Base-by-base conservation (phyloP, 352 stramenopile genomes). In the Pythium myriotylum region DNA sequence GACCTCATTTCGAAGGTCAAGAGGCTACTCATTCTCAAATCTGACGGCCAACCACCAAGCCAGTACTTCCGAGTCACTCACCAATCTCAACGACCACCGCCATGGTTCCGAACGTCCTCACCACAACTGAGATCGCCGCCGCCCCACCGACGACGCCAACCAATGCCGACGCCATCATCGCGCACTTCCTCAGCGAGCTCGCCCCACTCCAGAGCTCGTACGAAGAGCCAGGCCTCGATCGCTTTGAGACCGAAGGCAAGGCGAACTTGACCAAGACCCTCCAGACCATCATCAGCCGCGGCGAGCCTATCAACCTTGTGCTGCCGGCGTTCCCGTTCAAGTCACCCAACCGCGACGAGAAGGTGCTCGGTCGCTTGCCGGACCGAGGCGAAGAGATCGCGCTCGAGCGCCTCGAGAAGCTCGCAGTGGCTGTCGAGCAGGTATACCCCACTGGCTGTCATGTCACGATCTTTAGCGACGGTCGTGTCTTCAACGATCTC, bases 321-420 rank as follows among this genome's bases (percentile, higher is more conserved):
- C 41, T 62, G 13, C 55, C 55, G 49, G 55, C 42, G 23, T 62
- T 62, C 37, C 41, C 55, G n/a, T 43, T 55, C 46, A 62, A 62
- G 49, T 62, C 55, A 24, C 55, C 55, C 45, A 62, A 62, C 49
- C 17, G 22, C 5, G 32, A 24, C 26, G 49, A 43, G 1, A 62
- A 62, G 22, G 43, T 52, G 23, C 55, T 62, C 6, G 55, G 55
- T 29, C 19, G 20, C 14, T 37, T 62, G 2, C 55, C 55, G 29
- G 55, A 62, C 49, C 55, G 55, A 22, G 55, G 42, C 12, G 55
- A 62, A 55, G 55, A 62, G 49, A 24, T 62, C 32, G 55, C 42
- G 26, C 20, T 62, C 20, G 42, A 62, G 42, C 55, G 46, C 9
- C 55, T 62, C 27, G 55, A 62, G 37, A 27, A 42, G 1, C 33